Conservation (phyloP, 306 rosid genomes). For the Gastrolobium bilobum region DNA sequence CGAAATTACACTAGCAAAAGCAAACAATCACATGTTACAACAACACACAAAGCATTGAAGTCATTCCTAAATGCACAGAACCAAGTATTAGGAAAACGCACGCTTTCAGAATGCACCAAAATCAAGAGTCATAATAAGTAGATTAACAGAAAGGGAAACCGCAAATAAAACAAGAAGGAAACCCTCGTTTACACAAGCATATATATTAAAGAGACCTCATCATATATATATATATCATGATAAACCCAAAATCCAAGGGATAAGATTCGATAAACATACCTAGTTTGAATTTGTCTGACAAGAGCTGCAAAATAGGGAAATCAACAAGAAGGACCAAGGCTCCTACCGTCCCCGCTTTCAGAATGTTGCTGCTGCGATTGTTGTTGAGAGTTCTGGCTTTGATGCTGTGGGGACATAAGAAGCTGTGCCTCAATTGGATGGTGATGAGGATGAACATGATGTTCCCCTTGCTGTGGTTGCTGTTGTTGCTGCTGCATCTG, state of each 20-base stretch:
- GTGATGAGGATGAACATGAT: slow-evolving; percentile 20
- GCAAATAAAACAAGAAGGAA: not conserved
- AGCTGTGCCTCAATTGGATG: slow-evolving; percentile 61
- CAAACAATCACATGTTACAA: too few species aligned
- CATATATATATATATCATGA: too few species aligned
- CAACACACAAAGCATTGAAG: too few species aligned
- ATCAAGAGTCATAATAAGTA: not conserved
- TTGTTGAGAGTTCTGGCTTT: slow-evolving; percentile 35
- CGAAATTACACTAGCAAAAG: too few species aligned
- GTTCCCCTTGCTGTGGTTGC: slow-evolving; percentile 32
- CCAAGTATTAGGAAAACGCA: slow-evolving; percentile 8
- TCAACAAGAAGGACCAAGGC: slow-evolving; percentile 61
- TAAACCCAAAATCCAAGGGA: too few species aligned
- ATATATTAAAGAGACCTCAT: too few species aligned
- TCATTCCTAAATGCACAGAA: slow-evolving; percentile 46
- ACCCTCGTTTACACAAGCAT: not conserved
- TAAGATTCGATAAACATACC: not conserved
- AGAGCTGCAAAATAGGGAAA: not conserved
- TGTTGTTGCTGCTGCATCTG: slow-evolving; percentile 54
- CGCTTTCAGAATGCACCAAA: not conserved
- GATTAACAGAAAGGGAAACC: not conserved
- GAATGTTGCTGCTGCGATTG: slow-evolving; percentile 37
- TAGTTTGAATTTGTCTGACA: too few species aligned
- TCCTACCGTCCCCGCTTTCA: slow-evolving; percentile 58
- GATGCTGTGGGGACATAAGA: slow-evolving; percentile 50